Conservation (phyloP, 805 yeast species). For the Zygoascus ofunaensis region DNA sequence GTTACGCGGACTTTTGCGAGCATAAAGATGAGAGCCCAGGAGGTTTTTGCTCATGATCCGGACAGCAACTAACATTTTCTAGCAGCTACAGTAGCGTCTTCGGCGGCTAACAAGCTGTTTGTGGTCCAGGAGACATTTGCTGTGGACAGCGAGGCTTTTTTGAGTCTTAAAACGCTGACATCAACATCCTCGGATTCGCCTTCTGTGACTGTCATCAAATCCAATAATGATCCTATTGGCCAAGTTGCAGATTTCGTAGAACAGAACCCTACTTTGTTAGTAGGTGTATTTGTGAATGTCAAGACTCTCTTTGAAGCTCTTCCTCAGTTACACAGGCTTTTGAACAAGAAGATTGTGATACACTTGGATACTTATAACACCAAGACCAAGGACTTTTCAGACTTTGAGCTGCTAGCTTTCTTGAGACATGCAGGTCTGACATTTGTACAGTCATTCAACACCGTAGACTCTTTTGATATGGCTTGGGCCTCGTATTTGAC, state of each 20-base stretch:
- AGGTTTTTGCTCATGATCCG: too few relatives aligned
- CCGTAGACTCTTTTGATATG: slow-evolving; percentile 44
- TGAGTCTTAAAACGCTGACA: not conserved
- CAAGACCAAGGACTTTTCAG: slow-evolving; percentile 30
- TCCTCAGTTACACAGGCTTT: slow-evolving; percentile 44
- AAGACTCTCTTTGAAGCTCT: slow-evolving; percentile 46
- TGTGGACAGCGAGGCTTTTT: slow-evolving; percentile 14
- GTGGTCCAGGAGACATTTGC: slow-evolving; percentile 42
- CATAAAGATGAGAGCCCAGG: too few relatives aligned
- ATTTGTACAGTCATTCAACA: slow-evolving; percentile 56
- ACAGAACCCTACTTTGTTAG: slow-evolving; percentile 19
- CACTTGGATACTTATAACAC: slow-evolving; percentile 42
- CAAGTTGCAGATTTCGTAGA: slow-evolving; percentile 32
- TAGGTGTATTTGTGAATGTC: slow-evolving; percentile 47
- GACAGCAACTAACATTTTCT: not conserved
- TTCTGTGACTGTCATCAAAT: slow-evolving; percentile 24
- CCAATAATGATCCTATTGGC: slow-evolving; percentile 46
- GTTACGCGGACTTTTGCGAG: too few relatives aligned
- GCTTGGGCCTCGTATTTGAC: slow-evolving; percentile 51
- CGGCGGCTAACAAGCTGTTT: slow-evolving; percentile 31
- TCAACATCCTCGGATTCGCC: not conserved
- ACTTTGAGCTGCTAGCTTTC: slow-evolving; percentile 61
- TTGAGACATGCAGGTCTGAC: slow-evolving; percentile 61
- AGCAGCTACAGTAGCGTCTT: slow-evolving; percentile 29
- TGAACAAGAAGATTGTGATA: slow-evolving; percentile 40